Evolutionary conservation across 179 eudicot species (phyloP).

Genomic region (Silene coronaria): DNA sequence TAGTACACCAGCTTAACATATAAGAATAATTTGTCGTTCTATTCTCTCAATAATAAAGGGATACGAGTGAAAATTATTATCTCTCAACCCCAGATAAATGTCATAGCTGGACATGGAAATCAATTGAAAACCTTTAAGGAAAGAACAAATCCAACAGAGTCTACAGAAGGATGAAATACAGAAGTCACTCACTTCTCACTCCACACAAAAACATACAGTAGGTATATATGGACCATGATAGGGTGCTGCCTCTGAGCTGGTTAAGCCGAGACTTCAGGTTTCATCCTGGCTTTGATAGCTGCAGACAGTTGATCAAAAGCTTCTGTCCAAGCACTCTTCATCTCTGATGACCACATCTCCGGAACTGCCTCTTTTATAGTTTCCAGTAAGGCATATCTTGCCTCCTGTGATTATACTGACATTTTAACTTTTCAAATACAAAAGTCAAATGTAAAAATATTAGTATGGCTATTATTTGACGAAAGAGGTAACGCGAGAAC

Average conservation of each 20-base stretch:
- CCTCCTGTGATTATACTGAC: slow-evolving; percentile 31
- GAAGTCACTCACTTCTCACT: not conserved
- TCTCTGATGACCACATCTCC: slow-evolving; percentile 74
- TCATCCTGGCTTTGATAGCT: slow-evolving; percentile 72
- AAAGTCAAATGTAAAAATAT: not conserved
- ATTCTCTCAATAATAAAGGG: no score
- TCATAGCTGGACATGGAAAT: no score
- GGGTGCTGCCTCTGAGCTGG: not conserved
- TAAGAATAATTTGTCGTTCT: no score
- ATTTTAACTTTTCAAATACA: not conserved
- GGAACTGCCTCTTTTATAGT: slow-evolving; percentile 67
- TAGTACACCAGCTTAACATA: no score
- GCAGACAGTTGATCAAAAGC: slow-evolving; percentile 65
- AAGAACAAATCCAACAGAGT: no score
- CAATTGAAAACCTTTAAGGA: no score
- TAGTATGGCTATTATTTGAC: not conserved
- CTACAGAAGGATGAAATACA: not conserved
- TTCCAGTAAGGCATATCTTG: slow-evolving; percentile 61
- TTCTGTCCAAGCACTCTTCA: slow-evolving; percentile 74
- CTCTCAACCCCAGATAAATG: no score
- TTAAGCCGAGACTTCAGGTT: slow-evolving; percentile 28
- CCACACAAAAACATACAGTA: no score
- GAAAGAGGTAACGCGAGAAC: slow-evolving; percentile 22
- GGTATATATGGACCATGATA: not conserved
- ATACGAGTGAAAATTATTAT: no score